Evolutionary conservation across 2,329 filamentous ascomycete genomes (phyloP), one percentile per base, ranked within the genome.

Genomic region (Pseudogymnoascus sp.): DNA sequence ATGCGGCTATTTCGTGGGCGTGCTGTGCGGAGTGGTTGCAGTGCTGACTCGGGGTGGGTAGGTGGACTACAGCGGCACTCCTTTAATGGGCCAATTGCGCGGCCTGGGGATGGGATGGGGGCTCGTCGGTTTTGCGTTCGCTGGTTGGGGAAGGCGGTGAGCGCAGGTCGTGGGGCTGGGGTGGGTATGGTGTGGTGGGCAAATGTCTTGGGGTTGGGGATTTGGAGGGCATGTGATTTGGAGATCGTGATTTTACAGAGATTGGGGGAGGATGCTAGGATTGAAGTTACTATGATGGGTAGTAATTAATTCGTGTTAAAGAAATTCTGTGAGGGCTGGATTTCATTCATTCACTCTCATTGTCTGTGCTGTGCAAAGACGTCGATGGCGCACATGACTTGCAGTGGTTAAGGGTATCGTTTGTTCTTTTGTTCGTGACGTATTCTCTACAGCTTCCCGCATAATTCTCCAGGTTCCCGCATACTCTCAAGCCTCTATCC

Each of bases 101-200:
- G 45, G 45, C 45, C 45, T 23, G 3, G 5, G 45, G 45, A 52
- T 52, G 45, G 8, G 45, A 52, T 49, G 43, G 43, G 43, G 43
- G 43, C 23, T 31, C 26, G 26, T 52, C 21, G 14, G 23, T 10
- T 52, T 52, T 52, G 16, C 37, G 23, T 10, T 29, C 45, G 45
- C 45, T 52, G 45, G 45, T 52, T 52, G 45, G 45, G 45, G 45
- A 52, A 52, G 45, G 45, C 45, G 45, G 45, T 52, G 45, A 52
- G 45, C 14, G 12, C 6, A 14, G 43, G 11, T n/a, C 43, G 43
- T 49, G 43, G 43, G 43, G 43, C 43, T 49, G 43, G 43, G 12
- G 11, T 23, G 43, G 21, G 19, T 14, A 11, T 45, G 41, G 6
- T 8, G 31, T 11, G 21, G 41, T 29, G 23, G 43, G 43, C 43